Evolutionary conservation across 352 stramenopile species (phyloP).

Genomic region (Globisporangium heterothallicum): DNA sequence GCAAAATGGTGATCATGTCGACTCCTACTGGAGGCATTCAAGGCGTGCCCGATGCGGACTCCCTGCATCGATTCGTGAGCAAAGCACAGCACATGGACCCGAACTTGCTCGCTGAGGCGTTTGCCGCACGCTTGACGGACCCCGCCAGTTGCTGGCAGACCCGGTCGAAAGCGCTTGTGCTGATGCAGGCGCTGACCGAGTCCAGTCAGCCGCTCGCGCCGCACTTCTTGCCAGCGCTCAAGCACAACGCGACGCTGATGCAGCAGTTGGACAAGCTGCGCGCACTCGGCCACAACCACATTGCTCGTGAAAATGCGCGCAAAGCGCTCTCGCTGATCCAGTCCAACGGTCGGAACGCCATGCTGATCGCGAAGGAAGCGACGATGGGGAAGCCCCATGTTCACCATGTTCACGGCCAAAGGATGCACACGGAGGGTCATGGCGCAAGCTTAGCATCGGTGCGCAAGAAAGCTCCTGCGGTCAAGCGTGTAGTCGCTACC

Average conservation of each 20-base stretch:
- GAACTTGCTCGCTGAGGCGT: conserved; percentile 21
- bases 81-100: conserved; percentile 36
- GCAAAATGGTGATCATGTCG: conserved; percentile 41
- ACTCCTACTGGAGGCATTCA: conserved; percentile 47
- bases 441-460: conserved; percentile 2
- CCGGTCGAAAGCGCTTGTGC: conserved; percentile 42
- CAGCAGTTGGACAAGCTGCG: conserved; percentile 32
- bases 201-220: conserved; percentile 25
- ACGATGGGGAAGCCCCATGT: conserved; percentile 13
- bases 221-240: conserved; percentile 28
- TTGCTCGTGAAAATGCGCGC: conserved; percentile 43
- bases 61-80: conserved; percentile 37
- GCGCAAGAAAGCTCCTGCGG: conserved; percentile 5
- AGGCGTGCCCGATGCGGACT: conserved; percentile 40
- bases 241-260: conserved; percentile 18
- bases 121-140: conserved; percentile 34
- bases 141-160: conserved; percentile 37
- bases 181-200: conserved; percentile 54
- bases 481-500: neutral
- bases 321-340: conserved; percentile 51
- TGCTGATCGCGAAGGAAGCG: conserved; percentile 25
- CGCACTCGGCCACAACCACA: conserved; percentile 27
- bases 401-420: conserved; percentile 2
- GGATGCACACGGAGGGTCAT: too few species aligned
- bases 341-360: conserved; percentile 37